Conservation (phyloP, 495 filamentous ascomycete species). For the Penicillium arizonense region DNA sequence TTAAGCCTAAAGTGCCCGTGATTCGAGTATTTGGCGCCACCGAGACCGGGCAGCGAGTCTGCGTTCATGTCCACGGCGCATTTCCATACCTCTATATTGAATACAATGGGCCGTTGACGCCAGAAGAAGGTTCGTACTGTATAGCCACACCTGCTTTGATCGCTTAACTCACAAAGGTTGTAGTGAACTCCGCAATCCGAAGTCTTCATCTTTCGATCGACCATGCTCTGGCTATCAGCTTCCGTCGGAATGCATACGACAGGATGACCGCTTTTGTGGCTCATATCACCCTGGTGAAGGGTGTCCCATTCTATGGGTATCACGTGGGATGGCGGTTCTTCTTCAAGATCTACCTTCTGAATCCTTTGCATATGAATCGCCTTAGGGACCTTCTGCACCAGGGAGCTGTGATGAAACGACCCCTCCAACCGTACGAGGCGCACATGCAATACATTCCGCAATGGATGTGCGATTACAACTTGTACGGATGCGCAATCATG, state of each 20-base stretch:
- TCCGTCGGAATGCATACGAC: slow-evolving; percentile 69
- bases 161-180: background rate
- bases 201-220: slow-evolving; percentile 79
- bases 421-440: slow-evolving; percentile 88
- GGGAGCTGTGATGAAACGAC: slow-evolving; percentile 76
- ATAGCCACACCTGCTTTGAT: background rate
- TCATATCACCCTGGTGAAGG: slow-evolving; percentile 88
- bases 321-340: slow-evolving; percentile 89
- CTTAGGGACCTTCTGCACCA: slow-evolving; percentile 82
- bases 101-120: slow-evolving; percentile 69
- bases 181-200: slow-evolving; percentile 69
- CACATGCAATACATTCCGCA: slow-evolving; percentile 89
- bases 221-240: slow-evolving; percentile 77
- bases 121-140: slow-evolving; percentile 58
- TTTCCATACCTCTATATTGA: slow-evolving; percentile 93
- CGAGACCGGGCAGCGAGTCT: slow-evolving; percentile 93
- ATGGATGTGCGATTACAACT: slow-evolving; percentile 97
- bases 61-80: slow-evolving; percentile 92
- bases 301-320: slow-evolving; percentile 92
- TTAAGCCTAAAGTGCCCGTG: slow-evolving; percentile 73
- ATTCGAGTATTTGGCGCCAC: slow-evolving; percentile 91
- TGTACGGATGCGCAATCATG: slow-evolving; percentile 91
- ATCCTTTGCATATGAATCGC: slow-evolving; percentile 76
- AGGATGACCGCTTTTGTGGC: slow-evolving; percentile 73
- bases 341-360: slow-evolving; percentile 91